Conservation (phyloP, 192 early-diverging fungal genomes). For the Coemansia sp. region DNA sequence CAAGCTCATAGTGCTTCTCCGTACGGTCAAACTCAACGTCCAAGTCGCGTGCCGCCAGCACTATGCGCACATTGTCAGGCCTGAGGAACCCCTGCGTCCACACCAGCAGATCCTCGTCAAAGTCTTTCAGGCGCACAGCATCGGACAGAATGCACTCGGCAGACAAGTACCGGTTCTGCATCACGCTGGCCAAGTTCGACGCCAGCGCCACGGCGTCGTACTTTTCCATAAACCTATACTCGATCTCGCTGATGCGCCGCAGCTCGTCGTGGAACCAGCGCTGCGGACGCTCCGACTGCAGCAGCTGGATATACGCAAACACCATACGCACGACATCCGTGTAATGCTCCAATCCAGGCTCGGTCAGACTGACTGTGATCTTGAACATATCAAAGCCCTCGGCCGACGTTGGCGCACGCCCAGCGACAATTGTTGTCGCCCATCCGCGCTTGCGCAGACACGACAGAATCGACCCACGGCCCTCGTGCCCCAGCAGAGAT, state of each 20-base stretch:
- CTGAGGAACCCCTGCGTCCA: slow-evolving; percentile 61
- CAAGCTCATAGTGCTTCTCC: slow-evolving; percentile 80
- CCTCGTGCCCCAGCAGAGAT: slow-evolving; percentile 92
- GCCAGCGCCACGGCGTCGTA: slow-evolving; percentile 62
- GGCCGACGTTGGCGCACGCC: slow-evolving; percentile 64
- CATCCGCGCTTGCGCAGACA: slow-evolving; percentile 87
- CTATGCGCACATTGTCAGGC: slow-evolving; percentile 63
- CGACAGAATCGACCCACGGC: slow-evolving; percentile 81
- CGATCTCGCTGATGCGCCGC: slow-evolving; percentile 54
- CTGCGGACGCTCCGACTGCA: slow-evolving; percentile 68
- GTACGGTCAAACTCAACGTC: slow-evolving; percentile 53
- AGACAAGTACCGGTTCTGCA: slow-evolving; percentile 75
- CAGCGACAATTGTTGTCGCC: slow-evolving; percentile 76
- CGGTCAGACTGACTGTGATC: slow-evolving; percentile 80
- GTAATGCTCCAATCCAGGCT: slow-evolving; percentile 73
- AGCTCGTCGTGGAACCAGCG: slow-evolving; percentile 81
- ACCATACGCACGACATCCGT: slow-evolving; percentile 77
- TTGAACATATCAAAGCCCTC: slow-evolving; percentile 68
- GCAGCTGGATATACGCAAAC: slow-evolving; percentile 89
- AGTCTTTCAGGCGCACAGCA: slow-evolving; percentile 65
- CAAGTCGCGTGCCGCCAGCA: slow-evolving; percentile 49
- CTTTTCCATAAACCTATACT: slow-evolving; percentile 79
- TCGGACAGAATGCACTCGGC: slow-evolving; percentile 68
- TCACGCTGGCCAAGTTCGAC: slow-evolving; percentile 67
- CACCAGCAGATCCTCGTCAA: slow-evolving; percentile 65